phyloP scores from a whole-genome alignment of 2,329 filamentous ascomycete genomes.

The Helotiales sp. region DNA sequence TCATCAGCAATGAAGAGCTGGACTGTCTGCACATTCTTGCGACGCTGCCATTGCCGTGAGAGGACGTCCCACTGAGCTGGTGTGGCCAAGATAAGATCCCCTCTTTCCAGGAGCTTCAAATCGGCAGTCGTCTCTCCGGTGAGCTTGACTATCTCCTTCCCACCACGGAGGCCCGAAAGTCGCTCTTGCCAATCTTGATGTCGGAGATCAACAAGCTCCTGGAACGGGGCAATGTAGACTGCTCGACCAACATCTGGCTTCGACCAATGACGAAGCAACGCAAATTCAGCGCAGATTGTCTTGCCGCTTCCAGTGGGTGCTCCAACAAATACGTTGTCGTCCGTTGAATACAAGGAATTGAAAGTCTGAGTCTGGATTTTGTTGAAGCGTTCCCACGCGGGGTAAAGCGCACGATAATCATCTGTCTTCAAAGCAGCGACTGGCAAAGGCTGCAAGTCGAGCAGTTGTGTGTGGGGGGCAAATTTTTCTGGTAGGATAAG shows the following conservation, averaged over 20 bases:
- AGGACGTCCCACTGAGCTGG: conserved; percentile 94
- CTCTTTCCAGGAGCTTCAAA: conserved; percentile 81
- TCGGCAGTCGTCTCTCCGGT: conserved; percentile 92
- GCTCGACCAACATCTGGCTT: conserved; percentile 71
- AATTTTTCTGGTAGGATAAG: conserved; percentile 94
- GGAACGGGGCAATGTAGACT: conserved; percentile 92
- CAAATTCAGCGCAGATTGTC: conserved; percentile 94
- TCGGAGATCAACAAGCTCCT: conserved; percentile 84
- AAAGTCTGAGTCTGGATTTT: conserved; percentile 97
- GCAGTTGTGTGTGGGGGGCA: conserved; percentile 85
- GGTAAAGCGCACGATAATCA: conserved; percentile 80
- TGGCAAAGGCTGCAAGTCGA: conserved; percentile 89
- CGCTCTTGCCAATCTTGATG: conserved; percentile 84
- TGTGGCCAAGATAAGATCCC: conserved; percentile 89
- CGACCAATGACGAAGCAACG: conserved; percentile 85
- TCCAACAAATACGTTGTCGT: conserved; percentile 92
- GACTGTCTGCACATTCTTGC: conserved; percentile 91
- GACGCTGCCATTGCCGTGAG: conserved; percentile 92
- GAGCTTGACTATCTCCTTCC: conserved; percentile 89
- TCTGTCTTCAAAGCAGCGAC: conserved; percentile 84
- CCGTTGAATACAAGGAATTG: conserved; percentile 85
- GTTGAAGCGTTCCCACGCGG: conserved; percentile 87
- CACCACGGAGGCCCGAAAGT: conserved; percentile 69
- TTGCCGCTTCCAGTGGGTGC: conserved; percentile 95
- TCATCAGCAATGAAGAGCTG: conserved; percentile 94